Conservation (phyloP, 768 basidiomycete species). For the Lanmaoa pseudosensibilis region DNA sequence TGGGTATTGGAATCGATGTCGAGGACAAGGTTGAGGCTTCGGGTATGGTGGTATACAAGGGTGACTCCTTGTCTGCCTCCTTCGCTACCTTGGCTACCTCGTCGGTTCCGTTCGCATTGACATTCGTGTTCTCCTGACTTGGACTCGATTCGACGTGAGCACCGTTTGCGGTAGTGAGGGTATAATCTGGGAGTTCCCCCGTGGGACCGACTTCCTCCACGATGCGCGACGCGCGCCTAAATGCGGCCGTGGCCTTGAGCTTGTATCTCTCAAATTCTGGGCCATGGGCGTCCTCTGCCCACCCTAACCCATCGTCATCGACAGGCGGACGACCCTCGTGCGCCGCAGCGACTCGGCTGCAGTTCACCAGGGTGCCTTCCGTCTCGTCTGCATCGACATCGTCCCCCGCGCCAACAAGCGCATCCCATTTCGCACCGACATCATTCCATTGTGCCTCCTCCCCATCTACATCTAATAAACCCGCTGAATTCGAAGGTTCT, state of each 20-base stretch:
- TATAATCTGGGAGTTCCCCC: constrained; percentile 41
- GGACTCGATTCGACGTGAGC: background rate
- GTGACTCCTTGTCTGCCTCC: constrained; percentile 7
- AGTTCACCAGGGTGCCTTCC: constrained; percentile 5
- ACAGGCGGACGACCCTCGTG: background rate
- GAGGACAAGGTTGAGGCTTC: background rate
- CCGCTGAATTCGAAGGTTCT: constrained; percentile 28
- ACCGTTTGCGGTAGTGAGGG: constrained; percentile 3
- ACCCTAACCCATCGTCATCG: constrained; percentile 45
- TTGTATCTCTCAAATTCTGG: constrained; percentile 30
- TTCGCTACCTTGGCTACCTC: background rate
- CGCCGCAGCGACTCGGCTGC: background rate
- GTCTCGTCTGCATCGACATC: constrained; percentile 24
- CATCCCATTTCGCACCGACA: constrained; percentile 56
- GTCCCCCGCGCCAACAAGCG: constrained; percentile 35
- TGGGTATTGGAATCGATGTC: constrained; percentile 10
- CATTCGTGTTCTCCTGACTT: background rate
- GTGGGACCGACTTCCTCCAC: constrained; percentile 43
- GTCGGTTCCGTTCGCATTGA: background rate
- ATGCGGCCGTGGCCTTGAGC: constrained; percentile 8
- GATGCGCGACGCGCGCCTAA: constrained; percentile 26
- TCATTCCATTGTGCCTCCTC: constrained; percentile 48
- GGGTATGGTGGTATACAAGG: constrained; percentile 7
- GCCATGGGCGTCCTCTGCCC: constrained; percentile 50
- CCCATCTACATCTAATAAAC: constrained; percentile 22